Base-by-base conservation (phyloP, 352 stramenopile genomes). In the Globisporangium cystogenes region DNA sequence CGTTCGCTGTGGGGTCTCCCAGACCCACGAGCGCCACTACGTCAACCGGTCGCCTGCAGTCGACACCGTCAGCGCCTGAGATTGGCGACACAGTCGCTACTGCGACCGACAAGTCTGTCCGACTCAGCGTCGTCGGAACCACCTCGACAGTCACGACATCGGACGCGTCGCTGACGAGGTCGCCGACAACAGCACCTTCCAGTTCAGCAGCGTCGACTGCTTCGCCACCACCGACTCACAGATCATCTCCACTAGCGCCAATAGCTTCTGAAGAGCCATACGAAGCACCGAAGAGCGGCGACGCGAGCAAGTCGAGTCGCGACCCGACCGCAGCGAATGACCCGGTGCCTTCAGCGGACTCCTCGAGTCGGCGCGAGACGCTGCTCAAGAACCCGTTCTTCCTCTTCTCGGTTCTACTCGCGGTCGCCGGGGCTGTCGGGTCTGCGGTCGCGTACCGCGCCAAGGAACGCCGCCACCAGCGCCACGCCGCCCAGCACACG, bases 331-430 rank as follows among this genome's bases (percentile, higher is more conserved):
- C 12, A 8, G 11, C 16, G 42, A 39, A 39, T 3, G 4, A 18
- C 15, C 35, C 35, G 35, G 12, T 37, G 8, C 16, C 24, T 4
- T 5, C 40, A 10, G 16, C 26, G 16, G 48, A 39, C 16, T n/a
- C 48, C 48, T 8, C 3, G 10, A 18, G 23, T 31, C 24, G 23
- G 8, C 47, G 27, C 48, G 48, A 61, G 7, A 16, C 33, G 7
- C 47, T 76, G 42, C 40, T 71, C 45, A 72, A 55, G 37, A 76
- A 58, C 20, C 76, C 71, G 21, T 56, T 86, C 16, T 73, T 80
- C 39, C 66, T 74, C 24, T 67, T 57, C 10, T 55, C 59, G 4
- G 42, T 76, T 4, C 46, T 76, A n/a, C 52, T 89, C 21, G 67
- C 60, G 7, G 53, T 51, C 11, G 58, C 65, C 14, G 64, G 64